Base-by-base conservation (phyloP, 352 stramenopile genomes). In the Pythium scleroteichum region DNA sequence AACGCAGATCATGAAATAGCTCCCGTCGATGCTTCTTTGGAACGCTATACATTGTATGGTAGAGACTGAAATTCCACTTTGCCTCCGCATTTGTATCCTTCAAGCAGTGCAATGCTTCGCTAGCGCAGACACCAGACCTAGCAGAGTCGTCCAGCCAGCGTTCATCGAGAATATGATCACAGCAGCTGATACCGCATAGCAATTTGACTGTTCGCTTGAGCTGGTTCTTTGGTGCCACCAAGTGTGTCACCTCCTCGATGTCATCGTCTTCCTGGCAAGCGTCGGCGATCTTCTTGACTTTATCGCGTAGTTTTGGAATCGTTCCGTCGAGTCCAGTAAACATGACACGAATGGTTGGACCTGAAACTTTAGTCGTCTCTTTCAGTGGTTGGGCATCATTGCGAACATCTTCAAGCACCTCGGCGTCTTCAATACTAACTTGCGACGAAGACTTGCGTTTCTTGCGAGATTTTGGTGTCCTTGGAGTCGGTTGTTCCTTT, bases 171-270 rank as follows among this genome's bases (percentile, higher is more conserved):
- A 86, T 78, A 24, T 85, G 72, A n/a, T 70, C 64, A 40, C 77
- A 86, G 50, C 63, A 67, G 12, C 74, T 79, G 41, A 86, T 82
- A n/a, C 77, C 77, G 45, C 74, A 83, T 1, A 86, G 59, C 20
- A 86, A 40, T 49, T 87, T 87, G 22, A 87, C 78, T 6, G 78
- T 88, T 9, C 78, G 71, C 51, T 88, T 88, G 35, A 88, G 66
- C 48, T 78, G 59, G 50, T 81, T 68, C 27, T 68, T 73, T 8
- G 74, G 78, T 7, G 73, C 78, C 24, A 88, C 59, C 24, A 88
- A 59, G 56, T 88, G 78, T 3, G 76, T 88, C 16, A 72, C 78
- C 20, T 49, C 66, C 39, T 78, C 64, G 20, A 88, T 63, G 19
- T 88, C 76, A 14, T 80, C 64, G n/a, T 66, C 64, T 62, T 86